Evolutionary conservation across 768 basidiomycete genomes (phyloP), one percentile per base, ranked within the genome.

Genomic region (Boletus sp.): DNA sequence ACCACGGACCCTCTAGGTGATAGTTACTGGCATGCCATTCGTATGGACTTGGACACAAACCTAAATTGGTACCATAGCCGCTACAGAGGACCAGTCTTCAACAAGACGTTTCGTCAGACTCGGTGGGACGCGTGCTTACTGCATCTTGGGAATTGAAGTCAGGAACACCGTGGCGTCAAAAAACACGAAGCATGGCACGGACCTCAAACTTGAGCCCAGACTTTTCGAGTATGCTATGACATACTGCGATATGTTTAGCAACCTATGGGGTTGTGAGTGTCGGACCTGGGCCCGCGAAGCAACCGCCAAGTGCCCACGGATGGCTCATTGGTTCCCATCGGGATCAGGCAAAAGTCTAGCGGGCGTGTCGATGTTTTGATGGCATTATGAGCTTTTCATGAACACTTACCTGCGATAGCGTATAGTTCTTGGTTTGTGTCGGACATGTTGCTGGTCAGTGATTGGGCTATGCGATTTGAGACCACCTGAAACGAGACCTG

Each of bases 11-110:
- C 72, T 95, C 90, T 74, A 47, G 5, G 52, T 30, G 10, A 11
- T 28, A 36, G 35, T 65, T n/a, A 59, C 44, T 35, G 33, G 33
- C 7, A 24, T 32, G 37, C 50, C 10, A 37, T 42, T 17, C 33
- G 15, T 41, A 54, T 18, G 46, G 17, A 42, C 32, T 18, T 36
- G 32, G 7, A 52, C 18, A 66, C 75, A 44, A 62, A 81, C 90
- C 92, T 40, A 96, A 65, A 68, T 96, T 96, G 1, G 95, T 97
- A 20, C 94, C 94, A 66, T 95, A 97, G 6, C 92, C 92, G 64
- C 92, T 93, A 58, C 30, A 24, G 35, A 29, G 50, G 28, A 39
- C 18, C 11, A 32, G 35, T 45, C 18, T 49, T 67, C 30, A 68
- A 46, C 45, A 41, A 40, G 14, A 71, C 81, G 80, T 70, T 85